Evolutionary conservation across 805 yeast species (phyloP).

Genomic region (Nakazawaea populi): DNA sequence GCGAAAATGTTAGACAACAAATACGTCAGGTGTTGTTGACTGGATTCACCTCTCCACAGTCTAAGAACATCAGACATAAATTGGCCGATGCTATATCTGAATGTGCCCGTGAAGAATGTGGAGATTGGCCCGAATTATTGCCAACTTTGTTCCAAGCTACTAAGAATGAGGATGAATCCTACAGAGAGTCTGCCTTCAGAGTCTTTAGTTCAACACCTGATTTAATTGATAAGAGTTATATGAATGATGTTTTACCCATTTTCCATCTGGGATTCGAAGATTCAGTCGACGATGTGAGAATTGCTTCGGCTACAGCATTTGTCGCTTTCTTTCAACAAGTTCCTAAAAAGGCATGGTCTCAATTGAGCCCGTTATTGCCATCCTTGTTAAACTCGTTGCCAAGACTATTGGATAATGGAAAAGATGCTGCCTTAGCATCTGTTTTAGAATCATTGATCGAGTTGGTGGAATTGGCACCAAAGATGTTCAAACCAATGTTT

Average conservation of each 20-base stretch:
- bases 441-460: conserved; percentile 90
- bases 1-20: conserved; percentile 50
- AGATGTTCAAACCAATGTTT: conserved; percentile 88
- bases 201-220: conserved; percentile 83
- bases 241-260: conserved; percentile 54
- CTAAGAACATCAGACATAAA: conserved; percentile 82
- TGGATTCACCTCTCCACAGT: conserved; percentile 67
- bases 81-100: conserved; percentile 93
- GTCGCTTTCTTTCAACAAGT: conserved; percentile 80
- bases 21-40: conserved; percentile 61
- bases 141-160: conserved; percentile 70
- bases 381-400: conserved; percentile 82
- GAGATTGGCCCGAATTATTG: conserved; percentile 72
- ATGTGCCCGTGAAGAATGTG: conserved; percentile 64
- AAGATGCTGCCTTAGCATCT: conserved; percentile 74
- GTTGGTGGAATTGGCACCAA: conserved; percentile 89
- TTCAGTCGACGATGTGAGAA: conserved; percentile 72
- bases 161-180: conserved; percentile 45
- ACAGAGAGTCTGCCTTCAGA: conserved; percentile 88
- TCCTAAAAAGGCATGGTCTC: conserved; percentile 75
- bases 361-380: conserved; percentile 75
- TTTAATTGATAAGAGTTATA: conserved; percentile 54
- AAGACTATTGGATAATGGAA: conserved; percentile 70
- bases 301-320: conserved; percentile 89
- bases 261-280: conserved; percentile 83